Evolutionary conservation across 257 asterid genomes (phyloP), one percentile per base, ranked within the genome.

Genomic region (Ophiorrhiza pumila): DNA sequence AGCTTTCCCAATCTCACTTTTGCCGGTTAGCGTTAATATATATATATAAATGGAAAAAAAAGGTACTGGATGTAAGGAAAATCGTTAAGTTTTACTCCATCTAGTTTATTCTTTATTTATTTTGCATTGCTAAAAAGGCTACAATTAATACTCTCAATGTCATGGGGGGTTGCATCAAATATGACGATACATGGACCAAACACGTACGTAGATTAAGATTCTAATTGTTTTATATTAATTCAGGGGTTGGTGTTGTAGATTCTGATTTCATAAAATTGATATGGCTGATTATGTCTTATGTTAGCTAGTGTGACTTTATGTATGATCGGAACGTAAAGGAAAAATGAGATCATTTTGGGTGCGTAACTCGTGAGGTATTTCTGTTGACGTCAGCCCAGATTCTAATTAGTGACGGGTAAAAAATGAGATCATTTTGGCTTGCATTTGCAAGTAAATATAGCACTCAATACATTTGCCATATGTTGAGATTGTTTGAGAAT

Each of bases 121-220:
- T 55, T 45, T 57, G 23, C 8, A 27, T 27, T 52, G 15, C 41
- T 45, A 45, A 27, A 25, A 41, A 4, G 58, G 27, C 58, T 52
- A 52, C n/a, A n/a, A n/a, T n/a, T 22, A 20, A 11, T 39, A 2
- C n/a, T 25, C 71, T 23, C 71, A 66, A 29, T 18, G 59, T 67
- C 59, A 46, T 17, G n/a, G 59, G 71, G 59, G 71, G 12, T 23
- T 32, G 23, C 59, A 29, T 46, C 59, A 7, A 17, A 43, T 17
- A 18, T 12, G 46, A 41, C 43, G 49, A 49, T 49, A 49, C 3
- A 18, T 11, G 32, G 45, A 68, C 50, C 37, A 27, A 27, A 56
- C 61, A n/a, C n/a, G n/a, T n/a, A 23, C 72, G 11, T n/a, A 39
- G 72, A 31, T 68, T 69, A n/a, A 52, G 64, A 69, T 69, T 69